Conservation (phyloP, 148 eudicot genomes). For the Talinum fruticosum region DNA sequence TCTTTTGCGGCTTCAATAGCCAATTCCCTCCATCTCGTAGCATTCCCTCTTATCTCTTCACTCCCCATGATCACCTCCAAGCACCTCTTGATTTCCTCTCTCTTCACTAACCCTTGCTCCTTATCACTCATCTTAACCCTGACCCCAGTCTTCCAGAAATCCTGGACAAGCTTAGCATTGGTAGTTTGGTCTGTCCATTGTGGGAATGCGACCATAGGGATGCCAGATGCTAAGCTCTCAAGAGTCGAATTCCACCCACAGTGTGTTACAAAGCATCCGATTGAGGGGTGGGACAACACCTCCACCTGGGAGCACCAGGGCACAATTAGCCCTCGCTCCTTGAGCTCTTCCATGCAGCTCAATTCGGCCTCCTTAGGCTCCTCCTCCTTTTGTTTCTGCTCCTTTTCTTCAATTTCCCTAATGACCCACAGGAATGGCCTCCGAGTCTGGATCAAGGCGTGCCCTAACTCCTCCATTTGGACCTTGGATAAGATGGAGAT, state of each 20-base stretch:
- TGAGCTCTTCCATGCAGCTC: constrained; percentile 39
- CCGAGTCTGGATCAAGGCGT: constrained; percentile 36
- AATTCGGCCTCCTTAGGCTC: constrained; percentile 20
- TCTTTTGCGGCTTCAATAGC: constrained; percentile 39
- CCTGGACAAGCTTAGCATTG: constrained; percentile 55
- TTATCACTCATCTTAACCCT: constrained; percentile 25
- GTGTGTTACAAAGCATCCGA: constrained; percentile 51
- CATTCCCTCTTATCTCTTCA: constrained; percentile 33
- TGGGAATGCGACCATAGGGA: constrained; percentile 52
- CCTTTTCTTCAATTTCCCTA: constrained; percentile 22
- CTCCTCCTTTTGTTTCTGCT: neutral
- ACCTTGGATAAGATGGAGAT: constrained; percentile 25
- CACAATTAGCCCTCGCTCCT: constrained; percentile 35
- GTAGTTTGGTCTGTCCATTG: constrained; percentile 52
- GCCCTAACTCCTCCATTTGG: constrained; percentile 49
- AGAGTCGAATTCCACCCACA: constrained; percentile 73
- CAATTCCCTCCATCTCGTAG: constrained; percentile 36
- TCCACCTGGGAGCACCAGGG: constrained; percentile 49
- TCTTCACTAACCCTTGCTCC: constrained; percentile 34
- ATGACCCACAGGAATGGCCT: constrained; percentile 73
- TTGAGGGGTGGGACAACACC: constrained; percentile 43
- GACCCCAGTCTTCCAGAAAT: constrained; percentile 46
- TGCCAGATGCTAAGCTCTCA: constrained; percentile 46
- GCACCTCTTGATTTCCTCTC: neutral
- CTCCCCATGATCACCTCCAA: constrained; percentile 39